Evolutionary conservation across 441 rosid species (phyloP).

Genomic region (Euphorbia celastroides): DNA sequence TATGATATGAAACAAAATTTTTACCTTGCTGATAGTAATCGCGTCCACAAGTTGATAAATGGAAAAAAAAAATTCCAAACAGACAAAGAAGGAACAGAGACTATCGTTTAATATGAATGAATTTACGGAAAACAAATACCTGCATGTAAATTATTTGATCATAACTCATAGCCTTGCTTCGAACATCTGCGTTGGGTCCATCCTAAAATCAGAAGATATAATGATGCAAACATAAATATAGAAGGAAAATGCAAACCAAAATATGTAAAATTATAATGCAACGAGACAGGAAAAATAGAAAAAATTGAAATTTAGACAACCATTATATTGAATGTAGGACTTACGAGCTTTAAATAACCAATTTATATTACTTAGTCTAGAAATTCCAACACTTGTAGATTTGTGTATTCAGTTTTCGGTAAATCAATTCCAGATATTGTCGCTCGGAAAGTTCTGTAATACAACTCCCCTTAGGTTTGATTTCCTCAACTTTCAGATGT

Average conservation of each 20-base stretch:
- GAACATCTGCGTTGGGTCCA: constrained; percentile 64
- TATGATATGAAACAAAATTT: neutral
- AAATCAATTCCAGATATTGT: neutral
- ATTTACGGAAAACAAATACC: constrained; percentile 34
- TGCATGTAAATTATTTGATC: constrained; percentile 75
- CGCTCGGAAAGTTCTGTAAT: neutral
- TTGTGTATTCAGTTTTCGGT: neutral
- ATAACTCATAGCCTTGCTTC: constrained; percentile 75
- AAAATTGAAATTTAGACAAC: neutral
- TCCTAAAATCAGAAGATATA: constrained; percentile 43
- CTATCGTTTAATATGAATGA: constrained; percentile 1
- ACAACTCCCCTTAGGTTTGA: neutral
- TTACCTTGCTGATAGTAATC: neutral
- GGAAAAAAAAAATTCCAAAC: neutral
- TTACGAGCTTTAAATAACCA: neutral
- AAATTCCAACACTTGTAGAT: neutral
- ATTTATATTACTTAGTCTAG: neutral
- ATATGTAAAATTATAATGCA: neutral
- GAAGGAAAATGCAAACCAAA: neutral
- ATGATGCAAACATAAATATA: neutral
- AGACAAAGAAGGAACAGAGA: neutral
- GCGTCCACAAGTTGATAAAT: neutral
- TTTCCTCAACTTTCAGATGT: neutral
- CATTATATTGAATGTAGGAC: neutral
- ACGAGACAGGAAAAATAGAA: neutral